Conservation (phyloP, 129 eudicot genomes). For the Dittrichia graveolens region DNA sequence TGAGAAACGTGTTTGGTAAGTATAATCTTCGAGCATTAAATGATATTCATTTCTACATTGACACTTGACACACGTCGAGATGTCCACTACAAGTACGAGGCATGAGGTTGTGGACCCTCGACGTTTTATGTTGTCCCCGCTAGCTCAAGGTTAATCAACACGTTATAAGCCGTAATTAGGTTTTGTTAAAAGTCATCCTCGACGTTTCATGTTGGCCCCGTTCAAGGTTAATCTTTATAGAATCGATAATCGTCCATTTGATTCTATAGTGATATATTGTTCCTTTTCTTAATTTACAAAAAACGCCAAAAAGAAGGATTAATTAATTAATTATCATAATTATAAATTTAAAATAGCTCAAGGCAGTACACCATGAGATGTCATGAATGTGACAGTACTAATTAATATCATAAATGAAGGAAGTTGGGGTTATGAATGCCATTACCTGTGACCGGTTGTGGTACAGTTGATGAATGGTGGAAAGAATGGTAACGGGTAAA, state of each 20-base stretch:
- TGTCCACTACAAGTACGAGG: conserved; percentile 1
- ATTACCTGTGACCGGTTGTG: conserved; percentile 82
- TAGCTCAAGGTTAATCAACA: too few relatives aligned
- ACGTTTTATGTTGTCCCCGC: too few relatives aligned
- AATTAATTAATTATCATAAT: not conserved
- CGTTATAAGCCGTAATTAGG: too few relatives aligned
- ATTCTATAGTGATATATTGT: not conserved
- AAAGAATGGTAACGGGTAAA: conserved; percentile 67
- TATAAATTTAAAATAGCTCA: not conserved
- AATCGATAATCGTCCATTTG: not conserved
- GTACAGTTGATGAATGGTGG: conserved; percentile 82
- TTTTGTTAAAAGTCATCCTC: too few relatives aligned
- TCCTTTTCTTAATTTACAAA: too few relatives aligned
- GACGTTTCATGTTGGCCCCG: too few relatives aligned
- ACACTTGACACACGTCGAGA: not conserved
- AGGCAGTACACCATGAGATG: conserved; percentile 2
- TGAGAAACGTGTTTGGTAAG: conserved; percentile 1
- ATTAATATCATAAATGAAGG: conserved; percentile 36
- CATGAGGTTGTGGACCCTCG: conserved; percentile 12
- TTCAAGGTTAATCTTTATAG: too few relatives aligned
- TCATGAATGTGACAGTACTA: conserved; percentile 13
- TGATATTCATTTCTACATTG: not conserved
- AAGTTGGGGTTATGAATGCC: conserved; percentile 24
- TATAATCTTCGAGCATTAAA: conserved; percentile 11
- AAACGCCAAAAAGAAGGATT: too few relatives aligned